Percentiles rank a stretch among this genome's conserved stretches.
phyloP scores from a whole-genome alignment of 352 stramenopile species.

The Globisporangium radiosum region DNA sequence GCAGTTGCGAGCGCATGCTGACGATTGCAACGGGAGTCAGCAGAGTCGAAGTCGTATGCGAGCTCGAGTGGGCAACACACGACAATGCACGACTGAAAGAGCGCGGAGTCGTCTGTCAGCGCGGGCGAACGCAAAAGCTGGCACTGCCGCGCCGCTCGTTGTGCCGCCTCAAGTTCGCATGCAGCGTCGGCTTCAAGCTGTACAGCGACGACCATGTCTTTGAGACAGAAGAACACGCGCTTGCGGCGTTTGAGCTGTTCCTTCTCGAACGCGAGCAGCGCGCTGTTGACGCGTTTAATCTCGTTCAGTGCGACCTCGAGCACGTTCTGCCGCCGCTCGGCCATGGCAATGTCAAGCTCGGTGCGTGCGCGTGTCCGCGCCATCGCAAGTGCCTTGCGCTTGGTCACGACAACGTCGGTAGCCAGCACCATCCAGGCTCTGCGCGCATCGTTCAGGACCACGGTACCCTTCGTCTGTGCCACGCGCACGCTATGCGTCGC shows the following conservation, averaged over 20 bases:
- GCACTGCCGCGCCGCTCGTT: conserved; percentile 8
- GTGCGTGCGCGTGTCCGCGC: conserved; percentile 9
- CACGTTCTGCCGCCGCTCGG: conserved; percentile 8
- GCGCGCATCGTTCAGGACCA: conserved; percentile 34
- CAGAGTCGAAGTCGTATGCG: conserved; percentile 2
- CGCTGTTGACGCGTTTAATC: conserved; percentile 17
- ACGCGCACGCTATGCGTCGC: conserved; percentile 18
- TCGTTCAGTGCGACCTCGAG: conserved; percentile 10
- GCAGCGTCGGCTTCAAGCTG: conserved; percentile 19
- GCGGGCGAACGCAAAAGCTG: conserved; percentile 16
- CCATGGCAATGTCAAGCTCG: conserved; percentile 9
- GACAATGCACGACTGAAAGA: conserved; percentile 21
- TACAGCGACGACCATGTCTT: conserved; percentile 16
- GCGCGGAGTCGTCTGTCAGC: conserved; percentile 8
- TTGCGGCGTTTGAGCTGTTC: conserved; percentile 28
- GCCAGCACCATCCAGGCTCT: conserved; percentile 24
- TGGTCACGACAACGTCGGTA: conserved; percentile 19
- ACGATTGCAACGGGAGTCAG: not conserved
- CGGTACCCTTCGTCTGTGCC: conserved; percentile 23
- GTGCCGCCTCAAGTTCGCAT: conserved; percentile 9
- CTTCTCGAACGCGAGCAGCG: conserved; percentile 24
- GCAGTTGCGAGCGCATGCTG: conserved; percentile 4
- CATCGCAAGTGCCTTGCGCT: conserved; percentile 13
- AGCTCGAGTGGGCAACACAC: conserved; percentile 27
- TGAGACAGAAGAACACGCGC: conserved; percentile 20